Conservation (phyloP, 2,329 filamentous ascomycete genomes). For the Cercospora janseana region DNA sequence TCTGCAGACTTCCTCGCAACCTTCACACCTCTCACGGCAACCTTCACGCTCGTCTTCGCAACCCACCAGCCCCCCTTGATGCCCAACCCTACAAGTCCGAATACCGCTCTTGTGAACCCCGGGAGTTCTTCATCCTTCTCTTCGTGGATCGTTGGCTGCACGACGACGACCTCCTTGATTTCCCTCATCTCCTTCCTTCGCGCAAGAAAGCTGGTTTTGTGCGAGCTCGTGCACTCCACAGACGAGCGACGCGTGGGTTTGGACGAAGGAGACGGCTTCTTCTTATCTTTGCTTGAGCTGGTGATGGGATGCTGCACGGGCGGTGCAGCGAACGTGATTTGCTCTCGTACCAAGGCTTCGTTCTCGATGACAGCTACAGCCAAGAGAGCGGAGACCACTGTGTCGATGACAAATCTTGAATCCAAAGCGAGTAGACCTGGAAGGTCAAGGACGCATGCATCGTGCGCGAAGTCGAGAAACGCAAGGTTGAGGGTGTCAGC, state of each 20-base stretch:
- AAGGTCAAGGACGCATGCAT: slow-evolving; percentile 45
- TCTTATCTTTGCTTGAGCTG: slow-evolving; percentile 7
- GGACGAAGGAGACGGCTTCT: not conserved
- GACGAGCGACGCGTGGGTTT: slow-evolving; percentile 10
- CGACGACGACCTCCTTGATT: slow-evolving; percentile 5
- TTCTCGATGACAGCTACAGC: slow-evolving; percentile 49
- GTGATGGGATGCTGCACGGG: slow-evolving; percentile 22
- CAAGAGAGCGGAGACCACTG: slow-evolving; percentile 44
- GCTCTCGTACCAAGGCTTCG: slow-evolving; percentile 32
- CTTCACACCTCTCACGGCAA: slow-evolving; percentile 41
- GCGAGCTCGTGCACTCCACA: slow-evolving; percentile 11
- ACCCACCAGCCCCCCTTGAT: slow-evolving; percentile 47
- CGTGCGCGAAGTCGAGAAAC: slow-evolving; percentile 46
- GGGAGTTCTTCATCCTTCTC: slow-evolving; percentile 40
- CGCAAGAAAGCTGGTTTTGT: slow-evolving; percentile 14
- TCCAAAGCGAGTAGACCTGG: slow-evolving; percentile 44
- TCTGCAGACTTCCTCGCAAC: slow-evolving; percentile 36
- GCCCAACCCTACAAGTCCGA: slow-evolving; percentile 42
- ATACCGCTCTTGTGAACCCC: slow-evolving; percentile 40
- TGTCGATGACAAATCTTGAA: slow-evolving; percentile 49
- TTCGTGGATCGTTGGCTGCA: slow-evolving; percentile 23
- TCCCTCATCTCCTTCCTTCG: slow-evolving; percentile 20
- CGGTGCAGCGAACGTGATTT: slow-evolving; percentile 36
- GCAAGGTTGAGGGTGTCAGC: slow-evolving; percentile 44
- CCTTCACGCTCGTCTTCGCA: slow-evolving; percentile 43